Percentiles rank a stretch among this genome's conserved stretches.
Evolutionary conservation across 176 grass and related monocot genomes (phyloP).

Genomic region (Tuctoria greenei): DNA sequence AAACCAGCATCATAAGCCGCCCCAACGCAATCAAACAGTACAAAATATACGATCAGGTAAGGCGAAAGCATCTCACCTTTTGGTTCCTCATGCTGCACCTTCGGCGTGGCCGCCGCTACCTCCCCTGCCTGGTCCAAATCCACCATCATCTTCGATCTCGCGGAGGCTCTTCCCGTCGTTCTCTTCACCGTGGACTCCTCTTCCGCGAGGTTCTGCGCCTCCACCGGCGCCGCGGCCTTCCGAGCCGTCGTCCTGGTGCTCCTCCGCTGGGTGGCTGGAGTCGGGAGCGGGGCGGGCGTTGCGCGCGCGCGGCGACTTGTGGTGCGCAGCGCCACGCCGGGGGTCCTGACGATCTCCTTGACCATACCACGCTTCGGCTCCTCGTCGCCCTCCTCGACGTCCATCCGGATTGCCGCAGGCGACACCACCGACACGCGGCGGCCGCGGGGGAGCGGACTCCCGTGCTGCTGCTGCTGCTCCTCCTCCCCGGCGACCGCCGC

Average conservation of each 20-base stretch:
- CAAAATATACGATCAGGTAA: not conserved
- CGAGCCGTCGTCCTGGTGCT: not conserved
- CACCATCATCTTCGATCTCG: conserved; percentile 32
- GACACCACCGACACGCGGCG: conserved; percentile 53
- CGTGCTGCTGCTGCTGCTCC: conserved; percentile 41
- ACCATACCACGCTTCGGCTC: conserved; percentile 34
- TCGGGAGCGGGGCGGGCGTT: not conserved
- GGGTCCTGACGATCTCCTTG: conserved; percentile 47
- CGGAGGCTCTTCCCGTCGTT: not conserved
- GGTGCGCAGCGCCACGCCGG: conserved; percentile 32
- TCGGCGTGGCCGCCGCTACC: not conserved
- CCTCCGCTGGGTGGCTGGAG: conserved; percentile 5
- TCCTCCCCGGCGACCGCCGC: not conserved
- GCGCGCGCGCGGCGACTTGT: conserved; percentile 38
- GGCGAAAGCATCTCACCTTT: conserved; percentile 32
- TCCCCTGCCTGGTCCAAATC: conserved; percentile 45
- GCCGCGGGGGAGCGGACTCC: conserved; percentile 40
- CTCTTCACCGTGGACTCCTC: conserved; percentile 25
- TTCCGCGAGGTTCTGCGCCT: not conserved
- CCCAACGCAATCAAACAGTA: not conserved
- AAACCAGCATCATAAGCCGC: not conserved
- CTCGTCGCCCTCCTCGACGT: conserved; percentile 48
- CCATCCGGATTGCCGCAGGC: conserved; percentile 46
- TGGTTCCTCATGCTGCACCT: conserved; percentile 11
- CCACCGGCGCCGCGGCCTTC: conserved; percentile 17